These are phyloP conservation scores for Cicer yamashitae DNA, from an alignment of 306 rosid genomes.

Conservation along the genomic window DNA sequence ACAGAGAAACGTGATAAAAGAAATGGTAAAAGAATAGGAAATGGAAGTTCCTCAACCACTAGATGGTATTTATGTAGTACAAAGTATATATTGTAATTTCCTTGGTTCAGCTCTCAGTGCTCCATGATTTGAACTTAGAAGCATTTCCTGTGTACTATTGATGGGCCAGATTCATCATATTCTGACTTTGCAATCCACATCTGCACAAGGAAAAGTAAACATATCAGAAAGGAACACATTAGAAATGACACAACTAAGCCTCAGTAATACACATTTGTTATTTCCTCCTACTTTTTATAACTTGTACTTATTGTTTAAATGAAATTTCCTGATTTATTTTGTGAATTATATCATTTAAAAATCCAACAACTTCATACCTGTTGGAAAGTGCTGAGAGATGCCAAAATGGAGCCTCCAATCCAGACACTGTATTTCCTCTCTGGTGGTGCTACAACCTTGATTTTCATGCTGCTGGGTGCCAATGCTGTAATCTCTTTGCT, in stretches of 20 bases:
- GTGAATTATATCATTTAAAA: conserved; percentile 10
- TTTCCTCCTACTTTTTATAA: conserved; percentile 11
- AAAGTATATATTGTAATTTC: conserved; percentile 58
- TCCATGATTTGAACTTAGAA: conserved; percentile 69
- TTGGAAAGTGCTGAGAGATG: conserved; percentile 67
- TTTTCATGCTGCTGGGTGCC: conserved; percentile 66
- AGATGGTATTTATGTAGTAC: conserved; percentile 59
- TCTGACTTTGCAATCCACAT: conserved; percentile 99
- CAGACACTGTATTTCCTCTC: conserved; percentile 67
- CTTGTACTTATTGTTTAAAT: conserved; percentile 14
- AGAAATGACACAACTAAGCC: conserved; percentile 3
- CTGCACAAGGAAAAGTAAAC: conserved; percentile 51
- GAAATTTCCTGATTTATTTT: neutral
- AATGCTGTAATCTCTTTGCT: conserved; percentile 64
- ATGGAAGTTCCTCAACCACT: conserved; percentile 66
- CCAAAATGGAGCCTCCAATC: conserved; percentile 67
- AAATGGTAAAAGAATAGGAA: conserved; percentile 52
- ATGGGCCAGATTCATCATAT: conserved; percentile 96
- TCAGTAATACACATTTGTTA: neutral
- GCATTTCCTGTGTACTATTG: conserved; percentile 99
- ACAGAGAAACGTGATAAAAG: conserved; percentile 60
- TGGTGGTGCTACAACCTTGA: conserved; percentile 65
- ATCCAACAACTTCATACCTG: conserved; percentile 46
- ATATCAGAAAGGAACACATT: conserved; percentile 28
- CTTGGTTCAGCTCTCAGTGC: conserved; percentile 53